Percentiles rank a stretch among this genome's conserved stretches.
phyloP scores from a whole-genome alignment of 192 early-diverging fungal species.

The Spinellus fusiger region DNA sequence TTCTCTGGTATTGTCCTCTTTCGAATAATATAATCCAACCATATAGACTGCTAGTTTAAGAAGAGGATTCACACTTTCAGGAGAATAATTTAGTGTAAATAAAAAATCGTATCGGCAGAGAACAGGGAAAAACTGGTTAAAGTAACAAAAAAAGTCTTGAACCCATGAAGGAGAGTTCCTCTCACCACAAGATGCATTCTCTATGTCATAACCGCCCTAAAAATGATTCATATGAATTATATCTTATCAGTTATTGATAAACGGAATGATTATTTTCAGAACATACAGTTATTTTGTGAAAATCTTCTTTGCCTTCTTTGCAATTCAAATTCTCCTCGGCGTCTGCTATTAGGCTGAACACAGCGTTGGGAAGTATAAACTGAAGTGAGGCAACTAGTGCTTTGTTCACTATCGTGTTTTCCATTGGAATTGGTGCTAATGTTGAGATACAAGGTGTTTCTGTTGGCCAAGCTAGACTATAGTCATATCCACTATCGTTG shows the following conservation, averaged over 20 bases:
- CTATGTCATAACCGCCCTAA: slow-evolving; percentile 20
- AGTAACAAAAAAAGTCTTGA: slow-evolving; percentile 23
- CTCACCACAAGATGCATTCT: slow-evolving; percentile 15
- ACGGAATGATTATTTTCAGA: neutral
- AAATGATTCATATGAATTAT: slow-evolving; percentile 21
- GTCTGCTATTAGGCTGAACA: neutral
- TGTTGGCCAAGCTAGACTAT: neutral
- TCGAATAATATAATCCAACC: too few species aligned
- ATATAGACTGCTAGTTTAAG: slow-evolving; percentile 23
- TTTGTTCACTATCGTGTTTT: too few species aligned
- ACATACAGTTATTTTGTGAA: neutral
- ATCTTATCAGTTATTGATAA: slow-evolving; percentile 22
- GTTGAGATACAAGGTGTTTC: neutral
- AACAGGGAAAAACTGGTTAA: slow-evolving; percentile 32
- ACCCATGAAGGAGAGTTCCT: slow-evolving; percentile 6
- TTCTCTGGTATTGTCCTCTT: too few species aligned
- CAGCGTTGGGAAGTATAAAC: neutral
- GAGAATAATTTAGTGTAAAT: neutral
- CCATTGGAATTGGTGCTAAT: too few species aligned
- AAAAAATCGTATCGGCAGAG: slow-evolving; percentile 25
- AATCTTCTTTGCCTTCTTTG: slow-evolving; percentile 6
- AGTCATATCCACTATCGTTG: neutral
- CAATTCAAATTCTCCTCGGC: neutral
- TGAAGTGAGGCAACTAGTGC: neutral
- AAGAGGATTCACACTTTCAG: slow-evolving; percentile 17